Conservation (phyloP, 208 protist species). For the Herpetomonas samuelpessoai region DNA sequence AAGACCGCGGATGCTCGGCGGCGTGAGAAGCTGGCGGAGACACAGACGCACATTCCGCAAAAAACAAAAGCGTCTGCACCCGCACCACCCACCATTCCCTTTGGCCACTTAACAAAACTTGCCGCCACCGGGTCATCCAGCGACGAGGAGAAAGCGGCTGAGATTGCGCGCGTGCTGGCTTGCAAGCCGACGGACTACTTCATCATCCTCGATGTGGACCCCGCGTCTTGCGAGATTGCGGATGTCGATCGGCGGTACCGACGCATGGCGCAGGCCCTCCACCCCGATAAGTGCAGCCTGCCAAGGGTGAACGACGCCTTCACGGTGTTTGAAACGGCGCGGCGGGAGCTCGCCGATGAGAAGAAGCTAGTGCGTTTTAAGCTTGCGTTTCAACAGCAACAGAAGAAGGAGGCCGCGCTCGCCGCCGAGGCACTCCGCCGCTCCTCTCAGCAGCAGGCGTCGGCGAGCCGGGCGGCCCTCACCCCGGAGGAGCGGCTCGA, state of each 20-base stretch:
- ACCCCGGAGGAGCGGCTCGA: constrained; percentile 57
- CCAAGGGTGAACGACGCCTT: constrained; percentile 76
- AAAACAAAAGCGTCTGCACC: background rate
- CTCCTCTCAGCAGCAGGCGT: background rate
- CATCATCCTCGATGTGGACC: constrained; percentile 71
- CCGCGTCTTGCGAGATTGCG: constrained; percentile 48
- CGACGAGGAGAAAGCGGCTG: constrained; percentile 64
- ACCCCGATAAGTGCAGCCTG: constrained; percentile 89
- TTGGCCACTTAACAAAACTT: constrained; percentile 38
- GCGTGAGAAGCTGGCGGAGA: constrained; percentile 42
- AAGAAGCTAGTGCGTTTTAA: constrained; percentile 65
- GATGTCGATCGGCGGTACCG: constrained; percentile 75
- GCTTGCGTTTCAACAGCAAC: constrained; percentile 55
- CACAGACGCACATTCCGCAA: background rate
- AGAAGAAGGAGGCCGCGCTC: constrained; percentile 43
- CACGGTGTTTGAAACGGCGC: constrained; percentile 71
- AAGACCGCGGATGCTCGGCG: constrained; percentile 63
- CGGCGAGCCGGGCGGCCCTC: constrained; percentile 8
- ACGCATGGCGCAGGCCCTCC: constrained; percentile 78
- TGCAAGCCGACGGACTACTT: constrained; percentile 77
- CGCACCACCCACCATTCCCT: constrained; percentile 17
- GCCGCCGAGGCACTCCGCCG: constrained; percentile 21
- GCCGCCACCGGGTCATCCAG: constrained; percentile 32
- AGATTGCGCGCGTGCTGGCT: constrained; percentile 78
- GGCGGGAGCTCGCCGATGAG: constrained; percentile 71